Base-by-base conservation (phyloP, 2,329 filamentous ascomycete species). In the Ilyonectria robusta region DNA sequence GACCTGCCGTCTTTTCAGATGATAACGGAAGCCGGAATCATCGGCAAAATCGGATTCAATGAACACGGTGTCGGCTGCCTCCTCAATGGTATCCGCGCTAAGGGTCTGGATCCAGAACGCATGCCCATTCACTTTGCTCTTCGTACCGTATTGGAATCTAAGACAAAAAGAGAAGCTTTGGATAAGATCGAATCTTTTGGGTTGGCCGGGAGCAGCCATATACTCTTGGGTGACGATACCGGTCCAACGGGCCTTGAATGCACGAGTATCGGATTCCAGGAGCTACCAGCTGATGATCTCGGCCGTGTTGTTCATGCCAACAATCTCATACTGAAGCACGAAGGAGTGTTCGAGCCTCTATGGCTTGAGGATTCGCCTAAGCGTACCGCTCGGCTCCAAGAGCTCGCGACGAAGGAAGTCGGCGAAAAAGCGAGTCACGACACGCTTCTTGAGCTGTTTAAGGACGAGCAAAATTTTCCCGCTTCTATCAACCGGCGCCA, bases 41-140 rank as follows among this genome's bases (percentile, higher is more conserved):
- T 92, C 37, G 89, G 89, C 15, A 92, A 92, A 77, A 91, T 92
- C 23, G 90, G 90, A 0, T 81, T 92, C 70, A 92, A 92, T 72
- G 81, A 79, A 17, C 73, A 77, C 0, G 88, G 89, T 0, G 87
- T 92, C 0, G 89, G 88, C 0, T 85, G 86, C 0, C 87, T 86
- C 48, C 80, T 92, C 9, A 92, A 92, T 67, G 90, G 89, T 0
- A 89, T 92, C 66, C 83, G 84, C 44, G 87, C 87, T 4, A 82
- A 83, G 2, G 88, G 88, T 1, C 84, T 90, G 54, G 82, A 89
- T 71, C 55, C 40, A 1, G 54, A 50, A 1, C 84, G 83, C 8
- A 71, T 91, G 3, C 89, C 90, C 0, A 85, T 89, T n/a, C 90
- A 92, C 72, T 79, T 92, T 7, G 88, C 87, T 0, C 81, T 92